Evolutionary conservation across 768 basidiomycete genomes (phyloP), one percentile per base, ranked within the genome.

Genomic region (Hemileccinum rubropunctum): DNA sequence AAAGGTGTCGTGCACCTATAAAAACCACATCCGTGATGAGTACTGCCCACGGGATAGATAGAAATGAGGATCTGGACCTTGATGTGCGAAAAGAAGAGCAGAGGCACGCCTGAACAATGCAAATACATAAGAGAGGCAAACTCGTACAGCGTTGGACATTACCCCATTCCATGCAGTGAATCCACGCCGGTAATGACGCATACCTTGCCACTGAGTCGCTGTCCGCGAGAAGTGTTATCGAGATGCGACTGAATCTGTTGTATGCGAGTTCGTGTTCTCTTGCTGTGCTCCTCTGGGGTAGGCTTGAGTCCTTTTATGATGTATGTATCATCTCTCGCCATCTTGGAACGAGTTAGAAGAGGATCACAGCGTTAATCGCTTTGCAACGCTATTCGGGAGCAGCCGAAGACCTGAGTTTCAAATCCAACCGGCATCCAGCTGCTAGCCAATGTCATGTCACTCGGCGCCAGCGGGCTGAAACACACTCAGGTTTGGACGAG

Each of bases 111-210:
- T 91, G 50, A 45, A 26, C n/a, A 37, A 30, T 42, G 41, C 34
- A 45, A 47, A 44, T 37, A 48, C 18, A 48, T 52, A 39, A 66
- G 61, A 36, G n/a, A 33, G 40, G 39, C 39, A 33, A 40, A 36
- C 41, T 23, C 20, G 27, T n/a, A 43, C 45, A 53, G 56, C 41
- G 43, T 42, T 53, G 34, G 41, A 54, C 48, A 43, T 57, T 70
- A 94, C 86, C 94, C 94, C 52, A 97, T 97, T 15, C 94, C 94
- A 63, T 86, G 84, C 57, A 87, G 63, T 17, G 91, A 93, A 27
- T 88, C 87, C 27, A 86, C 91, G 15, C 94, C 94, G 1, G 94
- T 95, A 58, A 95, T 79, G 48, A 95, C 76, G 59, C 86, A 90
- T 21, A 94, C 89, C 67, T 92, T 95, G 54, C 77, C 82, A 62